Base-by-base conservation (phyloP, 345 rosid genomes). In the Citrus reticulata region DNA sequence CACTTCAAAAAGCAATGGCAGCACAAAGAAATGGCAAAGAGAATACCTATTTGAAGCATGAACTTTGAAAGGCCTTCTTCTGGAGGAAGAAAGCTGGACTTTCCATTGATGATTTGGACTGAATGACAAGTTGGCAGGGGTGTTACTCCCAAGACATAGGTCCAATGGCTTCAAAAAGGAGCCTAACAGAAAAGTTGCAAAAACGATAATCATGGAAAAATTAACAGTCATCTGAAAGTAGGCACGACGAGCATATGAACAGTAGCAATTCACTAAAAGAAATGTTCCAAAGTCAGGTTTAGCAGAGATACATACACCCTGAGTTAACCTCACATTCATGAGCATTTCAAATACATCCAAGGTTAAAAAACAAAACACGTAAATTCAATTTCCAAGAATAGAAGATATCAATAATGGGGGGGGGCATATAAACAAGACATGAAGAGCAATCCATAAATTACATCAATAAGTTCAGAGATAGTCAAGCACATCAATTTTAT, bases 21-120 rank as follows among this genome's bases (percentile, higher is more conserved):
- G 19, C 75, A 39, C 4, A 72, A 51, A 68, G 34, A 6, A 46
- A 46, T 46, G 51, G 51, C 17, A 46, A 13, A 46, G 16, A 46
- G 17, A 46, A 54, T 54, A 54, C 98, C 98, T 90, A 81, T 89
- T 85, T 9, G 90, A 83, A 80, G 98, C 97, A 62, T 85, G 91
- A 84, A 93, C 89, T 1, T 74, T 77, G 72, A 91, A 81, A 34
- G 88, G 51, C 76, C 80, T 88, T 81, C 85, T 84, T 81, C 84
- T 84, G 37, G 90, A 86, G 77, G 85, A 77, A 64, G 89, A 73
- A 66, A 84, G 68, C 51, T 77, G 88, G 78, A 87, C 35, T 62
- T 88, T 88, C 72, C 87, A 70, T 14, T 75, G 74, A 30, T 64
- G 79, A 77, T 84, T 83, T 67, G 81, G 69, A 79, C 84, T 71